These are phyloP conservation scores for Apiotrichum brassicae DNA, from an alignment of 1,284 basidiomycete species.

Conservation along the genomic window DNA sequence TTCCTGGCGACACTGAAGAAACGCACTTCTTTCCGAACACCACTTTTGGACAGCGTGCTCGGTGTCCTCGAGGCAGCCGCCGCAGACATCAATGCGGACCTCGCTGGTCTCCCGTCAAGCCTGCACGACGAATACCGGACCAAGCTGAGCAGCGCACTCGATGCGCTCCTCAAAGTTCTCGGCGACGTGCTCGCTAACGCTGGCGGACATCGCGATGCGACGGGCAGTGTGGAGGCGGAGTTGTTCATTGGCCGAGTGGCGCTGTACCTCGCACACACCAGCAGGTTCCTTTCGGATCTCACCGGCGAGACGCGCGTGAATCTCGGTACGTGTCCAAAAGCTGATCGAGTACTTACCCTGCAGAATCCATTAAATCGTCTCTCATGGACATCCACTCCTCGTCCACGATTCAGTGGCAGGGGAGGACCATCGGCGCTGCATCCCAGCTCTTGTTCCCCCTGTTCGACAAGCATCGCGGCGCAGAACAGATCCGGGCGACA, in stretches of 20 bases:
- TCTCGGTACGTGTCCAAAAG: constrained; percentile 13
- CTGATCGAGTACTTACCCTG: background rate
- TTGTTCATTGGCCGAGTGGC: constrained; percentile 42
- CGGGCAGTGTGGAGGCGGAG: constrained; percentile 31
- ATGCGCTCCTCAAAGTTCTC: constrained; percentile 24
- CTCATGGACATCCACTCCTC: constrained; percentile 27
- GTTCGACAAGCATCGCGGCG: constrained; percentile 21
- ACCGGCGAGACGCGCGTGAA: constrained; percentile 14
- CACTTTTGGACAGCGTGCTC: constrained; percentile 35
- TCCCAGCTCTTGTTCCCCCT: constrained; percentile 21
- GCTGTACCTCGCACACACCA: constrained; percentile 31
- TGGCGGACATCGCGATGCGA: constrained; percentile 17
- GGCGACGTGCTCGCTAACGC: constrained; percentile 27
- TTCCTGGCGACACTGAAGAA: constrained; percentile 37
- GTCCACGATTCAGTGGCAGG: constrained; percentile 31
- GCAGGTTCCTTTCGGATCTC: constrained; percentile 29
- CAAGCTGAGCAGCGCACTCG: constrained; percentile 21
- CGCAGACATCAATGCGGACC: constrained; percentile 30
- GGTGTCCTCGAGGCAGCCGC: constrained; percentile 29
- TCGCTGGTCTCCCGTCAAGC: constrained; percentile 22
- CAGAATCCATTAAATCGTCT: constrained; percentile 4
- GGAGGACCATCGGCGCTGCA: constrained; percentile 19
- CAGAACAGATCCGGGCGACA: constrained; percentile 21
- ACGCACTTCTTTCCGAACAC: constrained; percentile 34
- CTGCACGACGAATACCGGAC: constrained; percentile 23